Evolutionary conservation across 352 stramenopile species (phyloP).

Genomic region (Nothophytophthora sp.): DNA sequence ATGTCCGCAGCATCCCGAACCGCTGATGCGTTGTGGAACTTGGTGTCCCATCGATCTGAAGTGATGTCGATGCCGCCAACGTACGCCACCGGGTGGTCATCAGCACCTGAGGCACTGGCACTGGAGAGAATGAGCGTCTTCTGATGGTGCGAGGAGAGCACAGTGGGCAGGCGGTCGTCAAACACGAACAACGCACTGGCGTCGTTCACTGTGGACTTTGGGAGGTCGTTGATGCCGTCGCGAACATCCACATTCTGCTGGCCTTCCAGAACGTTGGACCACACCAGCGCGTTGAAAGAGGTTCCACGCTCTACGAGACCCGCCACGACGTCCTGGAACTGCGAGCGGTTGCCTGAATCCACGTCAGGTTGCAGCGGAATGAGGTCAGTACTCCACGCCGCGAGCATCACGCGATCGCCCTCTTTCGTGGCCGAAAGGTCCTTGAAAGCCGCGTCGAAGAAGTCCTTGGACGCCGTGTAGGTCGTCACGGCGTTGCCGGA

Average conservation of each 20-base stretch:
- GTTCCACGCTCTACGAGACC: slow-evolving; percentile 30
- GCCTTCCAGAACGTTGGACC: slow-evolving; percentile 50
- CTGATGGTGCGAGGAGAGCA: slow-evolving; percentile 46
- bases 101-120: background rate
- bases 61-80: slow-evolving; percentile 52
- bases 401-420: slow-evolving; percentile 32
- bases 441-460: slow-evolving; percentile 41
- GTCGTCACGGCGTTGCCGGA: slow-evolving; percentile 42
- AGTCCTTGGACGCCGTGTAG: slow-evolving; percentile 40
- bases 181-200: slow-evolving; percentile 37
- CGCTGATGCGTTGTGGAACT: slow-evolving; percentile 38
- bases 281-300: slow-evolving; percentile 48
- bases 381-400: slow-evolving; percentile 51
- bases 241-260: slow-evolving; percentile 40
- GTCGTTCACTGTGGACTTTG: slow-evolving; percentile 12
- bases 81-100: slow-evolving; percentile 35
- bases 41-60: slow-evolving; percentile 62
- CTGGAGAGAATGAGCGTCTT: slow-evolving; percentile 39
- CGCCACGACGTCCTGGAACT: slow-evolving; percentile 36
- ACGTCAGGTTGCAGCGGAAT: slow-evolving; percentile 35
- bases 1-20: slow-evolving; percentile 31
- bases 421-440: slow-evolving; percentile 32
- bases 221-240: slow-evolving; percentile 39
- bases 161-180: slow-evolving; percentile 44
- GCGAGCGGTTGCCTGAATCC: slow-evolving; percentile 24